phyloP scores from a whole-genome alignment of 768 basidiomycete genomes.

The Grammothele lineata region DNA sequence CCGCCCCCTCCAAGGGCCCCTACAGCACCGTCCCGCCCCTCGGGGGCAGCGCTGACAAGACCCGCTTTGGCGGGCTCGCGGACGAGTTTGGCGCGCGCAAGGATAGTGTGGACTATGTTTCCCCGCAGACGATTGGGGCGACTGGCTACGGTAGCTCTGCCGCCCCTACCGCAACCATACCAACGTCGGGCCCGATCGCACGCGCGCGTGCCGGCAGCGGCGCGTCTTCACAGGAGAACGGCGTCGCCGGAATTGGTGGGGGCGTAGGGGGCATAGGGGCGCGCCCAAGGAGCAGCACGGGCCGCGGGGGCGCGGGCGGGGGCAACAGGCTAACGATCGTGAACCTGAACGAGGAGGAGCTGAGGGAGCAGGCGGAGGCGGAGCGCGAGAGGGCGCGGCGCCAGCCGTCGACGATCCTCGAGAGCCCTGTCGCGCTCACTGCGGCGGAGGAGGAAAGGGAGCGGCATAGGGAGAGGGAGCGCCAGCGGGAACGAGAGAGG shows the following conservation, averaged over 20 bases:
- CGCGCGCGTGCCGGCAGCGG: conserved; percentile 2
- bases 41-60: conserved; percentile 12
- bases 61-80: conserved; percentile 9
- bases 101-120: conserved; percentile 10
- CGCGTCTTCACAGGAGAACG: not conserved
- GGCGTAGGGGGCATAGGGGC: no score
- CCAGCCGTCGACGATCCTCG: conserved; percentile 7
- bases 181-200: not conserved
- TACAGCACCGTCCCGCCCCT: conserved; percentile 28
- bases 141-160: conserved; percentile 3
- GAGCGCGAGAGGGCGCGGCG: conserved; percentile 6
- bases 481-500: no score
- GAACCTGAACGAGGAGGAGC: conserved; percentile 35
- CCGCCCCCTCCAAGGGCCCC: no score
- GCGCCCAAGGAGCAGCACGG: conserved; percentile 29
- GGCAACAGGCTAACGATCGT: conserved; percentile 42
- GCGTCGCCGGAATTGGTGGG: no score
- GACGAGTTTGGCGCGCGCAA: conserved; percentile 24
- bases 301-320: no score
- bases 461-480: no score
- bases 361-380: conserved; percentile 37
- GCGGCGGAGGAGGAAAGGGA: no score
- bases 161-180: no score
- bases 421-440: conserved; percentile 6
- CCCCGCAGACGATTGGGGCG: conserved; percentile 22